Evolutionary conservation across 257 asterid genomes (phyloP).

Genomic region (Solanum chaucha): DNA sequence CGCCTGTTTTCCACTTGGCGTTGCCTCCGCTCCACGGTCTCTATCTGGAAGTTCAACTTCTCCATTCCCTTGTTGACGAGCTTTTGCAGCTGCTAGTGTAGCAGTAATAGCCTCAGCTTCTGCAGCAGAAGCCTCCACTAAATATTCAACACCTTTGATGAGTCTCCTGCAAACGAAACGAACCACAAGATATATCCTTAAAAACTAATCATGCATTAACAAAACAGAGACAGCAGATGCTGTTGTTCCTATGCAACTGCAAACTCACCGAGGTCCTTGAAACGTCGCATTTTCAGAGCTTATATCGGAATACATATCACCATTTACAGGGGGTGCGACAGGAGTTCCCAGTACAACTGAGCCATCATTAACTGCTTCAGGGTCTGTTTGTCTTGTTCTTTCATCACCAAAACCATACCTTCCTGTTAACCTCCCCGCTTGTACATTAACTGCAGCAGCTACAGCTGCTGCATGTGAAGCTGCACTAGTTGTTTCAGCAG

Average conservation of each 20-base stretch:
- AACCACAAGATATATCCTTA: background rate
- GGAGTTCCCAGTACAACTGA: conserved; percentile 88
- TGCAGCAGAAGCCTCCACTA: conserved; percentile 98
- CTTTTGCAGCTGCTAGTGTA: conserved; percentile 96
- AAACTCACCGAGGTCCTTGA: conserved; percentile 68
- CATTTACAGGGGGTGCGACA: conserved; percentile 91
- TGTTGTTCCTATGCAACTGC: conserved; percentile 7
- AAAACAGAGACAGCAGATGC: background rate
- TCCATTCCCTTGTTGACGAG: conserved; percentile 80
- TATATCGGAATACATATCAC: conserved; percentile 82
- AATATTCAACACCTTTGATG: conserved; percentile 88
- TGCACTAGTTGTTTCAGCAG: conserved; percentile 92
- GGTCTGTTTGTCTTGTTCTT: conserved; percentile 35
- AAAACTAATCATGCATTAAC: background rate
- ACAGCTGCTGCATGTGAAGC: conserved; percentile 97
- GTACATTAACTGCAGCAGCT: conserved; percentile 68
- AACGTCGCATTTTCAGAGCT: conserved; percentile 86
- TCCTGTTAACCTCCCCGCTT: conserved; percentile 55
- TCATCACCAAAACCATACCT: conserved; percentile 64
- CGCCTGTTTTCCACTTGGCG: conserved; percentile 87
- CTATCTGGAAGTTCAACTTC: conserved; percentile 91
- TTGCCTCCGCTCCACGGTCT: conserved; percentile 95
- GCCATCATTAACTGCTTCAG: conserved; percentile 61
- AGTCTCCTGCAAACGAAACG: conserved; percentile 42
- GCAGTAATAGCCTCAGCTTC: conserved; percentile 99